A percentile compares a stretch with the other conserved stretches of the same genome.
Evolutionary conservation across 768 basidiomycete genomes (phyloP).

Genomic region (Trametes meyenii): DNA sequence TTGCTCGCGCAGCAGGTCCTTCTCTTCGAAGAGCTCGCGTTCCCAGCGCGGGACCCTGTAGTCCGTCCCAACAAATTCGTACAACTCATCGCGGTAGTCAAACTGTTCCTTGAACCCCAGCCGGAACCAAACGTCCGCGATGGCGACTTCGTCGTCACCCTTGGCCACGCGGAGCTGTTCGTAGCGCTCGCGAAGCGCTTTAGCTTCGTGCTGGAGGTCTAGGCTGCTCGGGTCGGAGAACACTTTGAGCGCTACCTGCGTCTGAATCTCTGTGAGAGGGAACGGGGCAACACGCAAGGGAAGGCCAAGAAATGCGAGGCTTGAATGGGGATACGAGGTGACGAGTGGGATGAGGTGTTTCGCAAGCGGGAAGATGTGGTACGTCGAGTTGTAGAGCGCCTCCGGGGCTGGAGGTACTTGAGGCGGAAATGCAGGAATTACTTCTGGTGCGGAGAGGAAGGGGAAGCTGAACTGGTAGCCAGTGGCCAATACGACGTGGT

Average conservation of each 20-base stretch:
- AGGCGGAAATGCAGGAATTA: slow-evolving; percentile 43
- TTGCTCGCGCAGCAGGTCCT: slow-evolving; percentile 48
- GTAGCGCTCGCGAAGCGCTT: slow-evolving; percentile 51
- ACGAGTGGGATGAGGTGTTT: slow-evolving; percentile 67
- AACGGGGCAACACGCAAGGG: slow-evolving; percentile 65
- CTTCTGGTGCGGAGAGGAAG: slow-evolving; percentile 52
- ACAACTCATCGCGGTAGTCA: slow-evolving; percentile 64
- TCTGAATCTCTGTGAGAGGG: slow-evolving; percentile 79
- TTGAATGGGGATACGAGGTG: slow-evolving; percentile 47
- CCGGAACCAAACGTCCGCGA: slow-evolving; percentile 61
- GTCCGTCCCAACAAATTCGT: slow-evolving; percentile 39
- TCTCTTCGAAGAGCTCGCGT: slow-evolving; percentile 54
- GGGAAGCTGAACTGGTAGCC: slow-evolving; percentile 73
- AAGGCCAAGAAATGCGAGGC: slow-evolving; percentile 70
- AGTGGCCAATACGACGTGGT: slow-evolving; percentile 73
- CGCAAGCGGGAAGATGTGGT: slow-evolving; percentile 70
- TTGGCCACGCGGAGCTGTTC: slow-evolving; percentile 39
- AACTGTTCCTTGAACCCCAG: slow-evolving; percentile 59
- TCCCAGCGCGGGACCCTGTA: slow-evolving; percentile 57
- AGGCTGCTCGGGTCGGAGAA: slow-evolving; percentile 55
- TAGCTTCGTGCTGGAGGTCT: slow-evolving; percentile 49
- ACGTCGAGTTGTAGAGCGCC: slow-evolving; percentile 64
- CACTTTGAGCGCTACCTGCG: slow-evolving; percentile 57
- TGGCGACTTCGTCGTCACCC: slow-evolving; percentile 32
- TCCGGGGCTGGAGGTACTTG: slow-evolving; percentile 51